Evolutionary conservation across 73 alveolate species (phyloP), one percentile per base, ranked within the genome.

Genomic region (Uronychia setigera): DNA sequence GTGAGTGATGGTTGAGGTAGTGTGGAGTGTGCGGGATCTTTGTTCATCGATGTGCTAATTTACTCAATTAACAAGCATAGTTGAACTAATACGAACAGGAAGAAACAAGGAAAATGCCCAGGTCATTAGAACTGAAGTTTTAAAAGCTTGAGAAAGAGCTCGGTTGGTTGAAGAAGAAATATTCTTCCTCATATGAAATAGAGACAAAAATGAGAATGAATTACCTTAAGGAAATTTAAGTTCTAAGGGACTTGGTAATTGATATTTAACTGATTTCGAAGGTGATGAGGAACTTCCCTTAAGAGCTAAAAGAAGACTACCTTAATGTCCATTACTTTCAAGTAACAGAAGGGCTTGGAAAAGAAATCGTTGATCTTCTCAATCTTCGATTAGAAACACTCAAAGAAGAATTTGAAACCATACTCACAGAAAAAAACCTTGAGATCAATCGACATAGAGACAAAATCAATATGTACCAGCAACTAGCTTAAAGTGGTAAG

Each of bases 271-370:
- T 67, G n/a, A n/a, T 19, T 46, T 19, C 5, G 19, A 46, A 46
- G 67, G 19, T 19, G 19, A 46, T 46, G 67, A 5, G 67, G 19
- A 46, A 46, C 19, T 46, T 46, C 67, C 67, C 67, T 46, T 9
- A 29, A 58, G 59, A 76, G n/a, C 59, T 29, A 1, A 76, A 76
- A 30, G 81, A 32, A 28, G 81, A 76, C 28, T 76, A 76, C 30
- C n/a, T 76, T 9, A 76, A 76, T 28, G 81, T 76, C 46, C 59
- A 76, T 5, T 76, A 26, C 81, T 76, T 76, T 30, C 9, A 76
- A 76, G 32, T 76, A 1, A 76, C 81, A 30, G 81, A 76, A 31
- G 81, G 81, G 5, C 25, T 76, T 35, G 58, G 32, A 28, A 29
- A 76, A 31, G 81, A 76, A 9, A 58, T 76, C 1, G 81, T 76